phyloP scores from a whole-genome alignment of 2,329 filamentous ascomycete species.

The Annulohypoxylon truncatum region DNA sequence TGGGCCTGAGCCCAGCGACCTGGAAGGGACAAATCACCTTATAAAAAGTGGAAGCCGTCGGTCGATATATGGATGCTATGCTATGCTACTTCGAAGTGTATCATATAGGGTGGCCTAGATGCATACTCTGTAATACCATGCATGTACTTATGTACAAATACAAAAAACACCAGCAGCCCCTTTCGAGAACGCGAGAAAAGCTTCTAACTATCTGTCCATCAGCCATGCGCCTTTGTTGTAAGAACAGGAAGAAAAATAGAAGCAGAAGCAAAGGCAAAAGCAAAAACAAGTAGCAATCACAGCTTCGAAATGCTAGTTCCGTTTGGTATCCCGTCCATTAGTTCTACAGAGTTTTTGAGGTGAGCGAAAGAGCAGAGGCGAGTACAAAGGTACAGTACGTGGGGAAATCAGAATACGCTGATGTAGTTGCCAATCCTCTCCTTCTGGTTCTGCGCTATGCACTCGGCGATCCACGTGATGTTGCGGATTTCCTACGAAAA shows the following conservation, averaged over 20 bases:
- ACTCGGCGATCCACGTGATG: conserved; percentile 99
- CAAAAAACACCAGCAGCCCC: conserved; percentile 36
- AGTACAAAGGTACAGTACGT: conserved; percentile 33
- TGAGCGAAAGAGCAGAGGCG: conserved; percentile 28
- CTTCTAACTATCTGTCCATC: conserved; percentile 36
- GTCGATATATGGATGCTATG: conserved; percentile 39
- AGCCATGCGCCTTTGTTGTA: conserved; percentile 38
- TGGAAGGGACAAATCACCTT: conserved; percentile 88
- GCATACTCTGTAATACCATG: conserved; percentile 49
- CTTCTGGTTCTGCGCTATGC: conserved; percentile 99
- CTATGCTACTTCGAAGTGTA: conserved; percentile 29
- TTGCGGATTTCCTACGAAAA: conserved; percentile 90
- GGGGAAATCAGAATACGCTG: conserved; percentile 81
- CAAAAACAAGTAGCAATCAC: conserved; percentile 29
- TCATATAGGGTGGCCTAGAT: conserved; percentile 40
- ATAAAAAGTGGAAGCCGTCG: conserved; percentile 62
- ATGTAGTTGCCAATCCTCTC: conserved; percentile 99
- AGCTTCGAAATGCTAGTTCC: conserved; percentile 38
- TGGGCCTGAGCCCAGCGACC: conserved; percentile 87
- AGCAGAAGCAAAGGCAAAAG: neutral
- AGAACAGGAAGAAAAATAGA: conserved; percentile 19
- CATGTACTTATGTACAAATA: conserved; percentile 55
- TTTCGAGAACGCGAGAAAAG: conserved; percentile 34
- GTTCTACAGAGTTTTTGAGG: conserved; percentile 57
- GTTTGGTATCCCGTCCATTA: conserved; percentile 54